These are phyloP conservation scores for Xerocomus spinulosus DNA, from an alignment of 768 basidiomycete genomes.

Conservation along the genomic window DNA sequence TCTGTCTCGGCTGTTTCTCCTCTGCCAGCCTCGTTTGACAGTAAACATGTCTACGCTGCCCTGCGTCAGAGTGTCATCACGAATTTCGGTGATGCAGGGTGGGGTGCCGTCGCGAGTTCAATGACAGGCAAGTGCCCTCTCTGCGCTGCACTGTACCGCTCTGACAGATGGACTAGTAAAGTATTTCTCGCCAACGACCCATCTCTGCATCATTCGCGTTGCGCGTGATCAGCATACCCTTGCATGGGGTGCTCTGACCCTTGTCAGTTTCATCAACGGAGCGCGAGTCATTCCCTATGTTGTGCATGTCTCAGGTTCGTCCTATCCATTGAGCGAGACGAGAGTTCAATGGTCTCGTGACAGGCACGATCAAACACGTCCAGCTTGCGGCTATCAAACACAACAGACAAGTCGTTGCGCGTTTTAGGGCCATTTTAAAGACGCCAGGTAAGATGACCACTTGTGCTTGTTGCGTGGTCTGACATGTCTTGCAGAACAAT, in stretches of 20 bases:
- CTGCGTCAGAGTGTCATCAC: constrained; percentile 62
- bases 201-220: constrained; percentile 81
- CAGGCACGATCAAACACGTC: constrained; percentile 32
- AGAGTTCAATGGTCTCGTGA: constrained; percentile 22
- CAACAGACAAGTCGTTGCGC: constrained; percentile 46
- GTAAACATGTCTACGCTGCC: constrained; percentile 56
- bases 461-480: background rate
- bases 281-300: constrained; percentile 65
- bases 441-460: constrained; percentile 42
- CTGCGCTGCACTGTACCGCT: background rate
- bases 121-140: constrained; percentile 51
- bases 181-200: constrained; percentile 81
- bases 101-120: constrained; percentile 74
- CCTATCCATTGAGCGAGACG: background rate
- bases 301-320: constrained; percentile 73
- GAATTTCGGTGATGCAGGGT: constrained; percentile 83
- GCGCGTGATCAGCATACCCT: constrained; percentile 75
- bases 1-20: constrained; percentile 30
- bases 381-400: too few relatives aligned
- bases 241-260: constrained; percentile 75
- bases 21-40: constrained; percentile 30
- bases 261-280: constrained; percentile 61
- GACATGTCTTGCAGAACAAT: constrained; percentile 36
- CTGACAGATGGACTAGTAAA: constrained; percentile 52
- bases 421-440: constrained; percentile 53